Percentiles rank a stretch among this genome's conserved stretches.
These are phyloP conservation scores for Bryum argenteum DNA, from an alignment of 225 moss, liverwort and hornwort genomes.

Conservation along the genomic window DNA sequence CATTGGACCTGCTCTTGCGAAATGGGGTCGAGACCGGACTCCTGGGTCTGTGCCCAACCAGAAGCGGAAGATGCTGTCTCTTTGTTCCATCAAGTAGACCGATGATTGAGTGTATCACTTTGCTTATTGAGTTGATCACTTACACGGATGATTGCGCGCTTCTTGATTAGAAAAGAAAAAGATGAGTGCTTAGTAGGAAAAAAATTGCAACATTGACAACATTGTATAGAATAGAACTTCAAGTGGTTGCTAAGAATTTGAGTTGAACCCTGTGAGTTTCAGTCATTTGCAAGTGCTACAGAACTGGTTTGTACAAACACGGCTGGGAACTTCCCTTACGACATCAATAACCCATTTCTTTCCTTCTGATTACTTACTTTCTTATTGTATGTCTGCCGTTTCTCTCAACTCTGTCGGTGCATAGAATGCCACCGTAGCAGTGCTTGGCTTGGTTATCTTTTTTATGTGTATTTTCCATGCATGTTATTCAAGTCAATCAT, in stretches of 20 bases:
- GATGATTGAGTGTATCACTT: not conserved
- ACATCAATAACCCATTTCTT: constrained; percentile 10
- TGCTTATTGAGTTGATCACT: constrained; percentile 24
- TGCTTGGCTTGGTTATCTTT: too few species aligned
- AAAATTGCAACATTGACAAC: constrained; percentile 22
- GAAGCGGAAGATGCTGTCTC: constrained; percentile 59
- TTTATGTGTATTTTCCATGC: too few species aligned
- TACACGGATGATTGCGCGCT: constrained; percentile 15
- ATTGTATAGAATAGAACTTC: constrained; percentile 27
- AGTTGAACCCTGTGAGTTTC: constrained; percentile 30
- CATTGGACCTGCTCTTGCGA: constrained; percentile 27
- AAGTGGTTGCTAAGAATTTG: not conserved
- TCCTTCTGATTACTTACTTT: not conserved
- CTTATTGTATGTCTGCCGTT: not conserved
- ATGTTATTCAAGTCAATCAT: too few species aligned
- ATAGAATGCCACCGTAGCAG: not conserved
- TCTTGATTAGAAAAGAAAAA: constrained; percentile 6
- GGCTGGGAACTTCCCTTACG: constrained; percentile 22
- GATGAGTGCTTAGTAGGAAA: too few species aligned
- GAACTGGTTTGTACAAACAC: constrained; percentile 28
- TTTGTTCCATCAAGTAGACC: constrained; percentile 47
- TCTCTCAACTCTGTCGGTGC: not conserved
- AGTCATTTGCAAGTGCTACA: constrained; percentile 26
- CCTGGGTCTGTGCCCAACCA: constrained; percentile 38
- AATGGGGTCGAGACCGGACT: constrained; percentile 44